Evolutionary conservation across 2,329 filamentous ascomycete genomes (phyloP).

Genomic region (Blastomyces silverae): DNA sequence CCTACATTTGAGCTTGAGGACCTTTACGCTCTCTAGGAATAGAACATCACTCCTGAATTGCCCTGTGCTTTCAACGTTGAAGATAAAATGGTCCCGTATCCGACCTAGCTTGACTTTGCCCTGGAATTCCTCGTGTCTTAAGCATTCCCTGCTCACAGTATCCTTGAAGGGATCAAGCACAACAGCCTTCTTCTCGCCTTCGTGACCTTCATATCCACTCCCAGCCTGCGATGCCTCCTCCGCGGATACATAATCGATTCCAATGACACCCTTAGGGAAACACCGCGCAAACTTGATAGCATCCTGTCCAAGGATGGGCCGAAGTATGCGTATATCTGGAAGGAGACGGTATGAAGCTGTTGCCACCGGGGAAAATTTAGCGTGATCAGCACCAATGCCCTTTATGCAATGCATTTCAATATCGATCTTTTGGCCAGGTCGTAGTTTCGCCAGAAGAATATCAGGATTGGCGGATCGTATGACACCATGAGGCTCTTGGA

Average conservation of each 20-base stretch:
- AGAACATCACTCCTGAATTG: slow-evolving; percentile 92
- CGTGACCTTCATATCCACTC: slow-evolving; percentile 64
- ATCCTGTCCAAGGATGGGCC: slow-evolving; percentile 78
- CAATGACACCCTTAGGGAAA: slow-evolving; percentile 85
- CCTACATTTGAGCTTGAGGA: slow-evolving; percentile 74
- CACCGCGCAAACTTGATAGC: slow-evolving; percentile 84
- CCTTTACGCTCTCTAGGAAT: slow-evolving; percentile 80
- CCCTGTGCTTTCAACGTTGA: slow-evolving; percentile 86
- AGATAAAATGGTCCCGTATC: slow-evolving; percentile 93
- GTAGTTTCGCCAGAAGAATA: slow-evolving; percentile 88
- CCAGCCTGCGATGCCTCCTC: slow-evolving; percentile 56
- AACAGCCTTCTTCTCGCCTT: slow-evolving; percentile 78
- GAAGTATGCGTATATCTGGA: slow-evolving; percentile 74
- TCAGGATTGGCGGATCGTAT: slow-evolving; percentile 80
- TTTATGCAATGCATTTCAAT: slow-evolving; percentile 91
- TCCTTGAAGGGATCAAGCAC: slow-evolving; percentile 86
- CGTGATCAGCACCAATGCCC: slow-evolving; percentile 86
- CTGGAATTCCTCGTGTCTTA: slow-evolving; percentile 88
- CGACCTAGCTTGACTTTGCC: slow-evolving; percentile 91
- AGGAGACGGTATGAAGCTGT: slow-evolving; percentile 89
- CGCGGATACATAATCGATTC: slow-evolving; percentile 62
- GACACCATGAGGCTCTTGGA: slow-evolving; percentile 50
- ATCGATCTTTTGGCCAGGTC: slow-evolving; percentile 80
- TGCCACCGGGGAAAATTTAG: slow-evolving; percentile 94
- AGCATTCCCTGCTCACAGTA: slow-evolving; percentile 85